Evolutionary conservation across 306 rosid species (phyloP).

Genomic region (Senna tora): DNA sequence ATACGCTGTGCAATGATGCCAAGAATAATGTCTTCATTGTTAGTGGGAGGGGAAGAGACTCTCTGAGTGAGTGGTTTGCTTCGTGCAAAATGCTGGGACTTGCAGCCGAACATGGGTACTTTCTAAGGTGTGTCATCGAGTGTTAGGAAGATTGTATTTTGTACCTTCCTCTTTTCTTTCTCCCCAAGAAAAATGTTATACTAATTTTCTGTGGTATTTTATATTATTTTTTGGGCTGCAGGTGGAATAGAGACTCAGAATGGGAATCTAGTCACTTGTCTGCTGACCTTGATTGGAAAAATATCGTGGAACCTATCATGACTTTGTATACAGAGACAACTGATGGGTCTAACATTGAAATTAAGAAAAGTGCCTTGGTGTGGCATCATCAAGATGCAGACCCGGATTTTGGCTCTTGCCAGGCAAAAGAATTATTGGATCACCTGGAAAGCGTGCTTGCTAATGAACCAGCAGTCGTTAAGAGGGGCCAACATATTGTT

Average conservation of each 20-base stretch:
- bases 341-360: slow-evolving; percentile 76
- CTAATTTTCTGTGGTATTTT: background rate
- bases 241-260: slow-evolving; percentile 59
- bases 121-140: slow-evolving; percentile 57
- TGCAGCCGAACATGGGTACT: slow-evolving; percentile 89
- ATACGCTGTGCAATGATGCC: slow-evolving; percentile 64
- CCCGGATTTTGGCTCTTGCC: slow-evolving; percentile 81
- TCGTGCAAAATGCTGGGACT: slow-evolving; percentile 69
- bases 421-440: slow-evolving; percentile 71
- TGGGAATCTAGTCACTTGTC: slow-evolving; percentile 68
- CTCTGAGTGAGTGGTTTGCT: slow-evolving; percentile 67
- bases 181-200: background rate
- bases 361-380: slow-evolving; percentile 74
- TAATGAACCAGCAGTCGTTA: slow-evolving; percentile 71
- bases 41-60: slow-evolving; percentile 74
- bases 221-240: slow-evolving; percentile 36
- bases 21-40: slow-evolving; percentile 73
- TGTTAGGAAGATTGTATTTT: slow-evolving; percentile 1
- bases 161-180: background rate
- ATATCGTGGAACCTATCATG: slow-evolving; percentile 76
- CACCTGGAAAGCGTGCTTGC: slow-evolving; percentile 72
- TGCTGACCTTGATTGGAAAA: slow-evolving; percentile 74
- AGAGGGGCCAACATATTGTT: slow-evolving; percentile 71
- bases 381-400: slow-evolving; percentile 92
- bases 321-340: slow-evolving; percentile 67